Evolutionary conservation across 1,284 basidiomycete genomes (phyloP).

Genomic region (Irpex sp.): DNA sequence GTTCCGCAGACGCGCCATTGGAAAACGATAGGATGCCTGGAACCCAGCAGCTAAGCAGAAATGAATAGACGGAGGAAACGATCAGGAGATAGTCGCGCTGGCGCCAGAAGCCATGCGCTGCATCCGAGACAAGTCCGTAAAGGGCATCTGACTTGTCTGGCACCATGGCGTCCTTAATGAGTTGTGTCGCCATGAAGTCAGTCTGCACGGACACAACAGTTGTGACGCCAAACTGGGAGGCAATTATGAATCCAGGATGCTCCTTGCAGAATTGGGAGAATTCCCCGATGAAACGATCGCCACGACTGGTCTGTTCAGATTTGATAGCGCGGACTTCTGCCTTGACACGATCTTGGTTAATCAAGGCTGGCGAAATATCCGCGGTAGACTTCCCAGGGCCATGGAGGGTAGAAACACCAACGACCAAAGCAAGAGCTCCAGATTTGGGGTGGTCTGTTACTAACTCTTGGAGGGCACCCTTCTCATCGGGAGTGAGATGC

Average conservation of each 20-base stretch:
- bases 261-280: slow-evolving; percentile 4
- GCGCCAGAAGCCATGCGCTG: slow-evolving; percentile 24
- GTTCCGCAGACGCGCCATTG: slow-evolving; percentile 23
- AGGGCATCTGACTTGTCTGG: slow-evolving; percentile 14
- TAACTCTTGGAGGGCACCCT: background rate
- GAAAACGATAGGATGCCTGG: slow-evolving; percentile 26
- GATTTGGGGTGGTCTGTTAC: slow-evolving; percentile 2
- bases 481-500: background rate
- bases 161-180: slow-evolving; percentile 18
- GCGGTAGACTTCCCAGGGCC: slow-evolving; percentile 20
- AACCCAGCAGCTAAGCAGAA: slow-evolving; percentile 23
- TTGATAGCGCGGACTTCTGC: slow-evolving; percentile 15
- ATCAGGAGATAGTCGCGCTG: slow-evolving; percentile 13
- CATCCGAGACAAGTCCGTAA: slow-evolving; percentile 32
- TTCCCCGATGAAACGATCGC: slow-evolving; percentile 1
- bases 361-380: slow-evolving; percentile 20
- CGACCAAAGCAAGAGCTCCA: slow-evolving; percentile 5
- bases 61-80: slow-evolving; percentile 12
- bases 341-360: slow-evolving; percentile 21
- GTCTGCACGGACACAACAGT: slow-evolving; percentile 26
- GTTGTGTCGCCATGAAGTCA: slow-evolving; percentile 22
- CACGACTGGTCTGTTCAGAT: background rate
- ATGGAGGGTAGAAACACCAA: slow-evolving; percentile 18
- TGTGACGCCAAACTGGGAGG: slow-evolving; percentile 2
- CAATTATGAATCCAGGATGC: slow-evolving; percentile 1